Evolutionary conservation across 208 protist species (phyloP).

Genomic region (Leptomonas seymouri): DNA sequence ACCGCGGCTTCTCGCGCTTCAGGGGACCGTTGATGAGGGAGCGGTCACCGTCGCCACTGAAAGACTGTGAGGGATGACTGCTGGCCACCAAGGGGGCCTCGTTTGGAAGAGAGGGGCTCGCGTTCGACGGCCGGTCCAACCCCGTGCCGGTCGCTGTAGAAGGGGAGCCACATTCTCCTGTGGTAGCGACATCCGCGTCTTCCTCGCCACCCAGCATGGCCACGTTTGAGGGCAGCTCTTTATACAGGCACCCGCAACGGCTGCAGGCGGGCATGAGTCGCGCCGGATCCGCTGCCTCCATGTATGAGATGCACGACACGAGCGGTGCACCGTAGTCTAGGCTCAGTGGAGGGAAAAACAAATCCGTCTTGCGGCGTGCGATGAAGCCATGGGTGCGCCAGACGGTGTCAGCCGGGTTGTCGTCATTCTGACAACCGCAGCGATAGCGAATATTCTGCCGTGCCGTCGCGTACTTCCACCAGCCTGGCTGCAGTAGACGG

Average conservation of each 20-base stretch:
- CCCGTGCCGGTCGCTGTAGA: not conserved
- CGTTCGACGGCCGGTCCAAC: not conserved
- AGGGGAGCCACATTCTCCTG: too few relatives aligned
- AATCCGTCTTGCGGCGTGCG: constrained; percentile 58
- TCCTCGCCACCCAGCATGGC: not conserved
- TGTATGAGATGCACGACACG: constrained; percentile 63
- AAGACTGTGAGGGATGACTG: not conserved
- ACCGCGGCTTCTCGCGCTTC: constrained; percentile 41
- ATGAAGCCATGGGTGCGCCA: constrained; percentile 59
- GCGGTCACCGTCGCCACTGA: constrained; percentile 12
- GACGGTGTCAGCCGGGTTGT: constrained; percentile 42
- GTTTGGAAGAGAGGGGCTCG: constrained; percentile 4
- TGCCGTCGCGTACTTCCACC: constrained; percentile 72
- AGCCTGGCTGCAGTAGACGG: constrained; percentile 64
- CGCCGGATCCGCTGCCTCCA: constrained; percentile 80
- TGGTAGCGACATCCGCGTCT: too few relatives aligned
- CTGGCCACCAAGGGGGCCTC: not conserved
- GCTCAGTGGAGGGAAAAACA: constrained; percentile 77
- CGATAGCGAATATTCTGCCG: constrained; percentile 60
- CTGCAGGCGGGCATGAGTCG: constrained; percentile 69
- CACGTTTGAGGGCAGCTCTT: constrained; percentile 21
- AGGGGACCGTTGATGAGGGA: constrained; percentile 7
- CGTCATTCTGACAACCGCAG: constrained; percentile 57
- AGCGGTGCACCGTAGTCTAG: constrained; percentile 85
- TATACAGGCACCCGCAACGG: constrained; percentile 78